Conservation (phyloP, 257 asterid genomes). For the Solanum corneliomulleri region DNA sequence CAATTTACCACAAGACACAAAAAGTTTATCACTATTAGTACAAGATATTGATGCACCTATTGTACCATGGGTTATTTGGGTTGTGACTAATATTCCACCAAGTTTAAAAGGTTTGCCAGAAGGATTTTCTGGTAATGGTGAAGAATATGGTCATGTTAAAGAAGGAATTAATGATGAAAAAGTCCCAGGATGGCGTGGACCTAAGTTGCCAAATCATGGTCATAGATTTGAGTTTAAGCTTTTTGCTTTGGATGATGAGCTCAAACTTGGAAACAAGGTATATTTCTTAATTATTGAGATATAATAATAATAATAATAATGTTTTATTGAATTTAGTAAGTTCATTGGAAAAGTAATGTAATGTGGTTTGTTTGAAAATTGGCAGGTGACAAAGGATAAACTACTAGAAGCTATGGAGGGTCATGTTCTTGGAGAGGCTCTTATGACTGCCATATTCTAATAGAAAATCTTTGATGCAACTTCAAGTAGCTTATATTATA, state of each 20-base stretch:
- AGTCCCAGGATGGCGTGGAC: slow-evolving; percentile 63
- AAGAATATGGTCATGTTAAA: slow-evolving; percentile 33
- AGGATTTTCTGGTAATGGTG: slow-evolving; percentile 59
- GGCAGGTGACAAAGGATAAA: slow-evolving; percentile 76
- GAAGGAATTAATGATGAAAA: slow-evolving; percentile 70
- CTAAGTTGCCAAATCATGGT: slow-evolving; percentile 41
- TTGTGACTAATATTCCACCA: slow-evolving; percentile 58
- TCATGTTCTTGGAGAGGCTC: slow-evolving; percentile 72
- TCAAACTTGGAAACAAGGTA: slow-evolving; percentile 76
- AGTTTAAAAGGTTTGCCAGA: slow-evolving; percentile 74
- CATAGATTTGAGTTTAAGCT: slow-evolving; percentile 76
- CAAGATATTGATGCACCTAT: slow-evolving; percentile 69
- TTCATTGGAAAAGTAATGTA: no score
- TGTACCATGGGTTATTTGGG: slow-evolving; percentile 66
- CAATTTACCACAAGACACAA: slow-evolving; percentile 56
- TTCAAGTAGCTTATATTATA: no score
- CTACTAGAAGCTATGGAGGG: slow-evolving; percentile 66
- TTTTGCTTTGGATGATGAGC: slow-evolving; percentile 49
- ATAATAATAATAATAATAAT: no score
- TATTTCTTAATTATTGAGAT: no score
- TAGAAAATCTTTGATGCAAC: neutral
- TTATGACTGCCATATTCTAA: slow-evolving; percentile 22
- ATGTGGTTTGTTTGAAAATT: neutral
- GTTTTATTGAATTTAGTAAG: no score
- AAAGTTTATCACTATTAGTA: slow-evolving; percentile 50